Evolutionary conservation across 257 asterid genomes (phyloP).

Genomic region (Rauvolfia tetraphylla): DNA sequence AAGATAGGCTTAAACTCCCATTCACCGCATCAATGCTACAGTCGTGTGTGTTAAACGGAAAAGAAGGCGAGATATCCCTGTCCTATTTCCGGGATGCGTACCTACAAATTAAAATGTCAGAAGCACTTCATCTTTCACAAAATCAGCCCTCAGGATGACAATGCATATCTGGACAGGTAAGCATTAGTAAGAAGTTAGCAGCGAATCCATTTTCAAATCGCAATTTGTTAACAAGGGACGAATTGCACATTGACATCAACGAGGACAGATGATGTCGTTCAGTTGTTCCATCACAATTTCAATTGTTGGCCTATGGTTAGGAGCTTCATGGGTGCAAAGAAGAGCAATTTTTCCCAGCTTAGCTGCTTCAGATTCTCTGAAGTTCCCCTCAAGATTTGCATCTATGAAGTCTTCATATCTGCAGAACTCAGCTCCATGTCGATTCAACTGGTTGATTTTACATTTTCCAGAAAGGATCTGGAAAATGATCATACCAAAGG

Average conservation of each 20-base stretch:
- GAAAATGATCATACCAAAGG: constrained; percentile 89
- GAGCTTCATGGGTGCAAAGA: constrained; percentile 76
- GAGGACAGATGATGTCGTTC: constrained; percentile 26
- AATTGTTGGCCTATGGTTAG: constrained; percentile 65
- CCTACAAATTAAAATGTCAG: constrained; percentile 3
- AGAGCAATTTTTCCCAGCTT: constrained; percentile 75
- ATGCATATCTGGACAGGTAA: constrained; percentile 12
- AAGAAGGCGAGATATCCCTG: too few species aligned
- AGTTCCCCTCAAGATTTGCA: constrained; percentile 53
- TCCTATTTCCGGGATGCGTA: neutral
- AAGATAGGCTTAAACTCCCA: too few species aligned
- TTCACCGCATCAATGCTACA: too few species aligned
- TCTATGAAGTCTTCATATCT: constrained; percentile 71
- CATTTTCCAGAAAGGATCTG: constrained; percentile 84
- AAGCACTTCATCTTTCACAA: constrained; percentile 13
- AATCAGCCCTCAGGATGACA: constrained; percentile 9
- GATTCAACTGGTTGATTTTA: constrained; percentile 55
- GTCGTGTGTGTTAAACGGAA: too few species aligned
- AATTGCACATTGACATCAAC: too few species aligned
- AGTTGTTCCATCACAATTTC: constrained; percentile 61
- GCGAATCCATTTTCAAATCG: constrained; percentile 15
- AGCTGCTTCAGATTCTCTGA: constrained; percentile 69
- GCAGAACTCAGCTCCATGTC: constrained; percentile 74
- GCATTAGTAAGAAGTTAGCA: constrained; percentile 29
- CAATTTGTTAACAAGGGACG: constrained; percentile 1